Evolutionary conservation across 2,329 filamentous ascomycete species (phyloP), one percentile per base, ranked within the genome.

Genomic region (Cordyceps pruinosa): DNA sequence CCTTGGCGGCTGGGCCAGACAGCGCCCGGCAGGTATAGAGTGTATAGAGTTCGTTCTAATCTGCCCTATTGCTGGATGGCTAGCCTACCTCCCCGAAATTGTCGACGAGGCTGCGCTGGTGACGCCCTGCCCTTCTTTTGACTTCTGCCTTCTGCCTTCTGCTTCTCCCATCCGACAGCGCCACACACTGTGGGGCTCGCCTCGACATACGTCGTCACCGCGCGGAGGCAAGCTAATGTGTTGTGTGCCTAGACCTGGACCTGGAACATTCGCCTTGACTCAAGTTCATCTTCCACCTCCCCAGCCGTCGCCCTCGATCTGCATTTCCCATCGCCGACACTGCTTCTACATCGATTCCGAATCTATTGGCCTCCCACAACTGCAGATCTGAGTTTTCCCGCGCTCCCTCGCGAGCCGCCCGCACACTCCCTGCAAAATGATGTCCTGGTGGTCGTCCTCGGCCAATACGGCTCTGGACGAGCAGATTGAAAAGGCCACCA

Each of bases 401-500:
- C 48, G 39, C n/a, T 45, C n/a, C 23, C 42, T 42, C 41, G 46
- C 47, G 17, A 48, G 42, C 56, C 49, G 48, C 42, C 41, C 48
- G 48, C 48, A 48, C 25, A 41, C 32, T 30, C 42, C 12, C 17
- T 45, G 34, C 42, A 54, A 53, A n/a, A 88, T 81, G 80, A 97
- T 97, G 92, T 87, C 90, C 70, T 91, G 92, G 80, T 99, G 93
- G 93, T 97, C 96, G 71, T 89, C 88, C 65, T 93, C 90, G 71
- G 84, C 86, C 74, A 90, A 90, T 73, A 89, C 87, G 69, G 90
- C 91, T 75, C 82, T 99, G 74, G 94, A 99, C 74, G 92, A 96
- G 76, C 94, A 97, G 81, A 88, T 99, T 68, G 93, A 97, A 72
- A 90, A 88, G 73, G 94, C 94, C 53, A 99, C 94, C 17, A 87